Evolutionary conservation across 441 rosid genomes (phyloP), one percentile per base, ranked within the genome.

Genomic region (Pelargonium australe): DNA sequence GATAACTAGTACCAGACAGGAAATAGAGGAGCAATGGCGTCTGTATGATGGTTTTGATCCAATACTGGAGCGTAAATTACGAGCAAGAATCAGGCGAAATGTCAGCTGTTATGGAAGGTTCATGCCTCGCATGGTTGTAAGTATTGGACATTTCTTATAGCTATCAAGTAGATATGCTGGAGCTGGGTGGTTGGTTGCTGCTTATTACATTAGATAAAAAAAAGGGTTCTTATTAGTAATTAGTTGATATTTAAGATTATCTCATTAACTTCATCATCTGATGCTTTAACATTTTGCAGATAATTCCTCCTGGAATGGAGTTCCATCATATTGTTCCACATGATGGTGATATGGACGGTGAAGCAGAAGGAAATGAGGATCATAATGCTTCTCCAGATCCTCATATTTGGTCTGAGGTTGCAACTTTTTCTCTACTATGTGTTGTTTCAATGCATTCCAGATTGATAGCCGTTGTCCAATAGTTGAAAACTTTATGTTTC

Each of bases 241-340:
- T 28, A 28, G 4, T 28, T 28, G 34, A 53, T n/a, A n/a, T 53
- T 16, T 53, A 5, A 6, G 61, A 55, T 8, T 55, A 55, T 55
- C 19, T 20, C 17, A 55, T 55, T 14, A 55, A 55, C 61, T 17
- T 7, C 61, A 55, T 14, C 19, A 55, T 55, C 23, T 55, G 61
- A 55, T 17, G 61, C 61, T 55, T 9, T 55, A 55, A 55, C 61
- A 13, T 70, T 66, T 28, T 75, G 65, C 83, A 89, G 97, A 76
- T 80, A 81, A 92, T 92, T 68, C 89, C 97, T 77, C 97, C 97
- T 64, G 97, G 97, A 76, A 92, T 92, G 97, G 97, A 92, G 77
- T 89, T 92, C 80, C 88, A 88, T 80, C 88, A 89, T 82, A 88
- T 89, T 70, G 81, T 85, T 78, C 95, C 96, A 7, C 90, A 79